Evolutionary conservation across 2,329 filamentous ascomycete species (phyloP).

Genomic region (Helminthosporium solani): DNA sequence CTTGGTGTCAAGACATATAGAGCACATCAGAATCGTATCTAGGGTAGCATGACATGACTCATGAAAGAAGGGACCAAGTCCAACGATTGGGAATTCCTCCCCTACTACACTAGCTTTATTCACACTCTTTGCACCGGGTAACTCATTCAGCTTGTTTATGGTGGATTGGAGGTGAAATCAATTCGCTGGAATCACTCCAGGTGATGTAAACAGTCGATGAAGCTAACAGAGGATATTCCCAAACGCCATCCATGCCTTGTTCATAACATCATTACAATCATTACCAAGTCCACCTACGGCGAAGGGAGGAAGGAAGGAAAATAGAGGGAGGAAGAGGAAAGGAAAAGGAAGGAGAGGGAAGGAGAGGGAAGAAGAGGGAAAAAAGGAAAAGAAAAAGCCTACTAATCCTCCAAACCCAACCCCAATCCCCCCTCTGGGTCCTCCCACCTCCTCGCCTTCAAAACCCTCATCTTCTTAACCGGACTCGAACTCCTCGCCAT

Average conservation of each 20-base stretch:
- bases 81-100: conserved; percentile 38
- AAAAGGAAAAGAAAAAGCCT: neutral
- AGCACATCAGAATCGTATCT: conserved; percentile 20
- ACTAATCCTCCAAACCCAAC: conserved; percentile 16
- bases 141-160: too few relatives aligned
- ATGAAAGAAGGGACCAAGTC: conserved; percentile 39
- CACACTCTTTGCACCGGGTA: too few relatives aligned
- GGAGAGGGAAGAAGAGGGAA: neutral
- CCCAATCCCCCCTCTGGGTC: conserved; percentile 29
- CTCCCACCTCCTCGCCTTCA: conserved; percentile 53
- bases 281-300: neutral
- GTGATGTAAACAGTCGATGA: neutral
- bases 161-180: neutral
- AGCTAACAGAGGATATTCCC: neutral
- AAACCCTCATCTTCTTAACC: conserved; percentile 51
- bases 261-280: conserved; percentile 1
- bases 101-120: conserved; percentile 21
- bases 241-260: conserved; percentile 7
- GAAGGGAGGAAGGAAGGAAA: neutral
- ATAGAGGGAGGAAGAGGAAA: neutral
- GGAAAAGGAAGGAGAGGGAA: neutral
- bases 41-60: conserved; percentile 32
- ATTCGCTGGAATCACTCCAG: neutral
- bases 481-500: conserved; percentile 43
- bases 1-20: neutral